These are phyloP conservation scores for Raddia distichophylla DNA, from an alignment of 176 grass and related monocot species.

Conservation along the genomic window DNA sequence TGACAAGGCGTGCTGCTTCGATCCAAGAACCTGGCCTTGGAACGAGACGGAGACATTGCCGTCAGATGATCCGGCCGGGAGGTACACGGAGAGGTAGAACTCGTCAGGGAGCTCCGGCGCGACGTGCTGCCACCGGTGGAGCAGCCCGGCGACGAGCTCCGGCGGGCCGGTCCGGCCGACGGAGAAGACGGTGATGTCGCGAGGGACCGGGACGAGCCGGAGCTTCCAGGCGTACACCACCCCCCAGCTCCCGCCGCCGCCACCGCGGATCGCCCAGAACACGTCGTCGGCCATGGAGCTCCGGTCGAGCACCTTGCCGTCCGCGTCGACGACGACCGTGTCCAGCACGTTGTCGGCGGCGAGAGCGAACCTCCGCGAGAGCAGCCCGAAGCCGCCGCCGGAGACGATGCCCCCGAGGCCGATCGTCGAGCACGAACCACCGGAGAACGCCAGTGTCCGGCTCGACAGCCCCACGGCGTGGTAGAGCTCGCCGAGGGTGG, in stretches of 20 bases:
- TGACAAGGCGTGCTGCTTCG: conserved; percentile 24
- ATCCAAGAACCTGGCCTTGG: conserved; percentile 36
- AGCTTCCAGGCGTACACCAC: conserved; percentile 83
- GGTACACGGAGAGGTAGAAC: conserved; percentile 52
- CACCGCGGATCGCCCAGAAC: conserved; percentile 77
- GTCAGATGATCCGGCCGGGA: conserved; percentile 13
- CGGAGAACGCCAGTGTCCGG: conserved; percentile 49
- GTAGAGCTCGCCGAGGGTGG: conserved; percentile 73
- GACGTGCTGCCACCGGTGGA: conserved; percentile 62
- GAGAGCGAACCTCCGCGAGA: conserved; percentile 57
- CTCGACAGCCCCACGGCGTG: conserved; percentile 34
- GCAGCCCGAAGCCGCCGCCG: conserved; percentile 69
- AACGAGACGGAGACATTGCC: conserved; percentile 50
- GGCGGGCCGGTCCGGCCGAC: conserved; percentile 1
- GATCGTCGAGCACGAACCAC: conserved; percentile 59
- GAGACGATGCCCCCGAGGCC: conserved; percentile 52
- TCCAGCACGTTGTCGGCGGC: conserved; percentile 74
- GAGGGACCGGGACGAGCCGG: conserved; percentile 54
- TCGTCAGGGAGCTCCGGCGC: conserved; percentile 55
- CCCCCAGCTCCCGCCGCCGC: conserved; percentile 77
- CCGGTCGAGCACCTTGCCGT: conserved; percentile 10
- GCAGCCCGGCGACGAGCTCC: conserved; percentile 36
- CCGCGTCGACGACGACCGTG: conserved; percentile 40
- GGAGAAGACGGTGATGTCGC: conserved; percentile 44
- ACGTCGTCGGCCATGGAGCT: conserved; percentile 55